These are phyloP conservation scores for Psilocybe cyanescens DNA, from an alignment of 768 basidiomycete genomes.

Conservation along the genomic window DNA sequence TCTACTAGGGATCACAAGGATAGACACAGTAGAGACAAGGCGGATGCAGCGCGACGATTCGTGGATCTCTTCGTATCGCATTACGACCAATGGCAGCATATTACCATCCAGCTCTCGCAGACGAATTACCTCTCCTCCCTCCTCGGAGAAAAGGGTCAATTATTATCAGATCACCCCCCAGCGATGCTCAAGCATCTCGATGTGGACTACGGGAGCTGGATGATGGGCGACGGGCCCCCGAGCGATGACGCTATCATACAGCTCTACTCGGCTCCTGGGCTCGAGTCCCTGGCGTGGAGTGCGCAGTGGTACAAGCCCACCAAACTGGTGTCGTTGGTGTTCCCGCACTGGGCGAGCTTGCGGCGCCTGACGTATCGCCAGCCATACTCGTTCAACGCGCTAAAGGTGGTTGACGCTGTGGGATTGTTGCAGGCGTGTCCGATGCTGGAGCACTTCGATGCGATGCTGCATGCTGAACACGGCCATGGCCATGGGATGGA, in stretches of 20 bases:
- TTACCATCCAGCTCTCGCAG: not conserved
- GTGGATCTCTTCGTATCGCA: not conserved
- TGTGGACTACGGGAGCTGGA: not conserved
- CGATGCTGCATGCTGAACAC: not conserved
- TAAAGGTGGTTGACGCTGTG: not conserved
- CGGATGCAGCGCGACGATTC: not conserved
- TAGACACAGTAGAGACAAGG: not conserved
- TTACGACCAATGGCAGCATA: slow-evolving; percentile 5
- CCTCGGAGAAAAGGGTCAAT: not conserved
- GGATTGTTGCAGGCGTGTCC: slow-evolving; percentile 1
- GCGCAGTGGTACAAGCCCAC: not conserved
- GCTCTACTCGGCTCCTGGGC: not conserved
- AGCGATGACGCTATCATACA: not conserved
- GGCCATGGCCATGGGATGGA: not conserved
- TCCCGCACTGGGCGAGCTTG: not conserved
- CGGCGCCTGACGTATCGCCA: not conserved
- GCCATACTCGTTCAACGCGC: not conserved
- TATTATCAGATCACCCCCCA: not conserved
- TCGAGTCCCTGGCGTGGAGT: not conserved
- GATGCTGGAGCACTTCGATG: slow-evolving; percentile 1
- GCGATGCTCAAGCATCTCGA: slow-evolving; percentile 3
- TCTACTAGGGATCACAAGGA: too few relatives aligned
- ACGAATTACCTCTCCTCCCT: not conserved
- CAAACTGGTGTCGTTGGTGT: not conserved
- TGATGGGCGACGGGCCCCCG: not conserved